phyloP scores from a whole-genome alignment of 805 yeast species.

The Candida insectorum region DNA sequence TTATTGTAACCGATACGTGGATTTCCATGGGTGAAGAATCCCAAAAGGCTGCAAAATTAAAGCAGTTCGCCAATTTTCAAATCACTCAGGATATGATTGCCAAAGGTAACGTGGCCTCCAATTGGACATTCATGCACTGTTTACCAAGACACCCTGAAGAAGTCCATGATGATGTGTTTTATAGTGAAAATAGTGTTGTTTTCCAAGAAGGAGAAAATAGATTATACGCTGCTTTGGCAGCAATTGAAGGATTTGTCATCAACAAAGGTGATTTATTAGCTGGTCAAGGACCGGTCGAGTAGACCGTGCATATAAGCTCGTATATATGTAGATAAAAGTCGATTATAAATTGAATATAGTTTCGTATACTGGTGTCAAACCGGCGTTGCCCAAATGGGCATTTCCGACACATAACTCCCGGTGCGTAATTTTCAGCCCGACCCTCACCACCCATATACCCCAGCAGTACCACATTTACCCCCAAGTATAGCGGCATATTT shows the following conservation, averaged over 20 bases:
- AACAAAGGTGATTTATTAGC: constrained; percentile 64
- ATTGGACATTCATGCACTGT: constrained; percentile 97
- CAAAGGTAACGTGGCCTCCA: constrained; percentile 52
- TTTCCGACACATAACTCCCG: neutral
- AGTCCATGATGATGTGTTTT: constrained; percentile 90
- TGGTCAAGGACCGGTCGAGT: constrained; percentile 8
- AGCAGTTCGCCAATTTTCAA: constrained; percentile 85
- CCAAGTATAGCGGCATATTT: no score
- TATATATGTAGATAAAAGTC: neutral
- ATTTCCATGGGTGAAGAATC: constrained; percentile 97
- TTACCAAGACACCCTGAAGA: constrained; percentile 94
- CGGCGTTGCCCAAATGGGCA: no score
- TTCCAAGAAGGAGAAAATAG: constrained; percentile 97
- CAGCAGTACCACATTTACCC: no score
- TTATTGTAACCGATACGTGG: constrained; percentile 95
- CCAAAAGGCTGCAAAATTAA: constrained; percentile 65
- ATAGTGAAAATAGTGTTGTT: constrained; percentile 73
- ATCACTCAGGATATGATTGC: constrained; percentile 63
- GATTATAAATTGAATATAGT: neutral
- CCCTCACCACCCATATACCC: no score
- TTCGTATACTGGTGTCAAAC: no score
- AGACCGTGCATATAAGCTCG: neutral
- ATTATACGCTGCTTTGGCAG: constrained; percentile 94
- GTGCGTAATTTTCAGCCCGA: no score
- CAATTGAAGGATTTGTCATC: constrained; percentile 81